Conservation (phyloP, 2,329 filamentous ascomycete species). For the Epichloe brachyelytri region DNA sequence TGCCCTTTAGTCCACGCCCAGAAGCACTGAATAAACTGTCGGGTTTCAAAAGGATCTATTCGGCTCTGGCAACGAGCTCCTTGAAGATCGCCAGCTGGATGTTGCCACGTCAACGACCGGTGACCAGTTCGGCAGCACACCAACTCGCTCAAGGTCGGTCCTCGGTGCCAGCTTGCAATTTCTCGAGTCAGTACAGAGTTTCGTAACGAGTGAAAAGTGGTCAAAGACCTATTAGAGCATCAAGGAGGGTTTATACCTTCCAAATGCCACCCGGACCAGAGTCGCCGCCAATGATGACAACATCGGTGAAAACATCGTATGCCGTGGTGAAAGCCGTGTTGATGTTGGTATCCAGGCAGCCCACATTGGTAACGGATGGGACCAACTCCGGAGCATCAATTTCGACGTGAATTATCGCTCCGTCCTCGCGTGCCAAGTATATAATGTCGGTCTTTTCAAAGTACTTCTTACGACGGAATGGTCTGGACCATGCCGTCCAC, state of each 20-base stretch:
- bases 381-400: slow-evolving; percentile 46
- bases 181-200: background rate
- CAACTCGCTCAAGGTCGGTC: slow-evolving; percentile 29
- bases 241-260: slow-evolving; percentile 33
- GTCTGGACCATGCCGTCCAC: slow-evolving; percentile 79
- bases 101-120: slow-evolving; percentile 43
- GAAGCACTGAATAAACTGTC: slow-evolving; percentile 55
- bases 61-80: background rate
- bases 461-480: slow-evolving; percentile 52
- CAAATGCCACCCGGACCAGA: slow-evolving; percentile 67
- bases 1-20: slow-evolving; percentile 48
- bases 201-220: slow-evolving; percentile 6
- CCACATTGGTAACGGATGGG: slow-evolving; percentile 43
- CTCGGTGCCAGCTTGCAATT: slow-evolving; percentile 38
- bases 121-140: slow-evolving; percentile 50
- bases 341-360: slow-evolving; percentile 57
- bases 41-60: slow-evolving; percentile 16
- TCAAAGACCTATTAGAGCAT: background rate
- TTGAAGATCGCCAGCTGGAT: background rate
- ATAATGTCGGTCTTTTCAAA: slow-evolving; percentile 59
- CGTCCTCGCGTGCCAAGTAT: slow-evolving; percentile 81
- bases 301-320: slow-evolving; percentile 55
- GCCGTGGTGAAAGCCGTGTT: slow-evolving; percentile 71
- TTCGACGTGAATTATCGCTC: slow-evolving; percentile 60
- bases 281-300: slow-evolving; percentile 69